Base-by-base conservation (phyloP, 73 alveolate genomes). In the Paramecium bursaria region DNA sequence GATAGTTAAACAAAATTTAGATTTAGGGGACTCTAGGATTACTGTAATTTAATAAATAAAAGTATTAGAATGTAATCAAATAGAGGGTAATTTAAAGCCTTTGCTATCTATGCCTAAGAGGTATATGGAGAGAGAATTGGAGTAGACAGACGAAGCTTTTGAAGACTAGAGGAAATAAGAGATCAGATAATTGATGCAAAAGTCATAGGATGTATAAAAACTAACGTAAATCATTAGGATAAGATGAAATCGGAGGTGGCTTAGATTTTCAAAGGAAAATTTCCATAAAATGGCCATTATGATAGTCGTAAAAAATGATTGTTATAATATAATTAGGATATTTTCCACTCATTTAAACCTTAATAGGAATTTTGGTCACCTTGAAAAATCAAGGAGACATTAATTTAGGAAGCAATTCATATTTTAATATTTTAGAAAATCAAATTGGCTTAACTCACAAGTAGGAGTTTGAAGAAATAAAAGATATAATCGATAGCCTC, bases 41-140 rank as follows among this genome's bases (percentile, higher is more conserved):
- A 67, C 44, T 67, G 82, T 67, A 67, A 35, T 0, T 3, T 33
- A 3, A 0, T 39, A 9, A 19, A 14, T 33, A 0, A 9, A 67
- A 11, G 6, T 15, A 2, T n/a, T 25, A 67, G 82, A 42, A 11
- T 27, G 33, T 7, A n/a, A 67, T 25, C 44, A 67, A 30, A 57
- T 67, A 17, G 44, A 42, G 13, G 21, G 27, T 7, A 67, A 67
- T 67, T 21, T 67, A 10, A 57, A 67, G 15, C 33, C 33, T 4
- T 53, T 67, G 2, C 50, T 67, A 23, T 11, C 46, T 7, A 67
- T 42, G 53, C 82, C 82, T 39, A 19, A 39, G 7, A 57, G 60
- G 2, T 67, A 67, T 19, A 67, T 67, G 82, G 82, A 67, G 13
- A 67, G 82, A 67, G 82, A 67, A 39, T 17, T 67, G 6, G 82